Conservation (phyloP, 83 land plant species). For the Thuja plicata region DNA sequence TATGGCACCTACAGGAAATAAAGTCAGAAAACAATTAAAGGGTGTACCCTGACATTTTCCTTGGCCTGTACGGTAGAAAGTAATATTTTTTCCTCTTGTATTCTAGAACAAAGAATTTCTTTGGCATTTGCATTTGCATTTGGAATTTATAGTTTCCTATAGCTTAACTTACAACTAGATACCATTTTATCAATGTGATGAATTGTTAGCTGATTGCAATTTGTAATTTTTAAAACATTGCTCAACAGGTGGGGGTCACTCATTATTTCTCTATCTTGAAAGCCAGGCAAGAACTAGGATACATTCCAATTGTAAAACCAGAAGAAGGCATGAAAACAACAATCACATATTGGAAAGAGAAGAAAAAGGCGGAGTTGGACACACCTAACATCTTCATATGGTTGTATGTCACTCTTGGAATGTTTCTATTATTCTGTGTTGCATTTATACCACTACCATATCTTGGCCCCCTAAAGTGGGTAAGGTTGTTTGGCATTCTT, state of each 20-base stretch:
- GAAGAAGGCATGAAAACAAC: constrained; percentile 78
- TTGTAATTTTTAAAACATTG: constrained; percentile 1
- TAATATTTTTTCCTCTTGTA: background rate
- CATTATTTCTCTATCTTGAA: constrained; percentile 87
- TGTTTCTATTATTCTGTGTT: constrained; percentile 40
- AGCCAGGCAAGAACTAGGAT: constrained; percentile 87
- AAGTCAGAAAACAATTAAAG: background rate
- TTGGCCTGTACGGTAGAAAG: too few relatives aligned
- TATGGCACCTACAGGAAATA: background rate
- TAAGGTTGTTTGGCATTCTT: constrained; percentile 43
- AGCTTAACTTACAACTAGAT: background rate
- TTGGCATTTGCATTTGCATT: constrained; percentile 3
- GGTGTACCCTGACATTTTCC: background rate
- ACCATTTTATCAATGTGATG: background rate
- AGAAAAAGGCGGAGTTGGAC: constrained; percentile 48
- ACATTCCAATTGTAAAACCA: constrained; percentile 77
- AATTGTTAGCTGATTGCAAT: background rate
- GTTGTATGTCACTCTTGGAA: constrained; percentile 44
- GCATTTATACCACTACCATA: constrained; percentile 68
- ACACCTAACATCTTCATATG: constrained; percentile 57
- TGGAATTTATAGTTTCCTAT: background rate
- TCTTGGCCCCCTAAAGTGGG: constrained; percentile 50
- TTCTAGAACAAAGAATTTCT: background rate
- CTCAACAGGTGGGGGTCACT: constrained; percentile 83
- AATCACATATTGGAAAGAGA: constrained; percentile 73